A percentile compares a stretch with the other conserved stretches of the same genome.
Evolutionary conservation across 1,139 yeast species (phyloP).

Genomic region (Hyphopichia pseudoburtonii): DNA sequence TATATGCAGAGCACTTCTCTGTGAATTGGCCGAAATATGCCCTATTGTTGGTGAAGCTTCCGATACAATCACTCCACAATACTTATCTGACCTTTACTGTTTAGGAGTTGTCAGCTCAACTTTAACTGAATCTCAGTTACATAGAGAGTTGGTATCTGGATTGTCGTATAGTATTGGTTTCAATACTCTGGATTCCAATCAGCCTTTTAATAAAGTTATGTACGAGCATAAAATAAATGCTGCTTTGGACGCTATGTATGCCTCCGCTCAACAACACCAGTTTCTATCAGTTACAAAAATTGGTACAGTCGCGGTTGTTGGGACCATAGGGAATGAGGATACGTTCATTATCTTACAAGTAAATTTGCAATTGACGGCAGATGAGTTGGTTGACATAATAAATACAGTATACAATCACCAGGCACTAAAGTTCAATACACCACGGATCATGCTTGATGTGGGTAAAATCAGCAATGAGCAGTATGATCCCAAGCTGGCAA

Average conservation of each 20-base stretch:
- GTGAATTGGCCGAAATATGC: constrained; percentile 32
- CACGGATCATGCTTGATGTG: constrained; percentile 31
- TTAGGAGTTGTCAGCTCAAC: constrained; percentile 37
- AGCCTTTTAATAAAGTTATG: constrained; percentile 21
- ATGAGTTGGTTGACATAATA: constrained; percentile 17
- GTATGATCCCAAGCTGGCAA: constrained; percentile 15
- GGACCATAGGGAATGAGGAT: constrained; percentile 46
- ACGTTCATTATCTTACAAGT: constrained; percentile 39
- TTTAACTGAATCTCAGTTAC: constrained; percentile 44
- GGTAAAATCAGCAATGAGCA: constrained; percentile 23
- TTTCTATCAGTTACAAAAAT: constrained; percentile 43
- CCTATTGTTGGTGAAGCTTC: constrained; percentile 43
- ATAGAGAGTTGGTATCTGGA: constrained; percentile 47
- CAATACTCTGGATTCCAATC: constrained; percentile 23
- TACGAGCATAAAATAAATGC: constrained; percentile 28
- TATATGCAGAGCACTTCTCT: constrained; percentile 34
- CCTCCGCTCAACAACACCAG: constrained; percentile 40
- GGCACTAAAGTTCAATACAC: constrained; percentile 14
- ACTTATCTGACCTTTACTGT: constrained; percentile 43
- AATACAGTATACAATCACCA: constrained; percentile 19
- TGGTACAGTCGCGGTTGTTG: constrained; percentile 46
- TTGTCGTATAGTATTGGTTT: constrained; percentile 47
- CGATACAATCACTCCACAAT: constrained; percentile 49
- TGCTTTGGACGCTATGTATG: constrained; percentile 42
- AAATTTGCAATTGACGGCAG: constrained; percentile 13